Evolutionary conservation across 768 basidiomycete genomes (phyloP).

Genomic region (Kwoniella europaea): DNA sequence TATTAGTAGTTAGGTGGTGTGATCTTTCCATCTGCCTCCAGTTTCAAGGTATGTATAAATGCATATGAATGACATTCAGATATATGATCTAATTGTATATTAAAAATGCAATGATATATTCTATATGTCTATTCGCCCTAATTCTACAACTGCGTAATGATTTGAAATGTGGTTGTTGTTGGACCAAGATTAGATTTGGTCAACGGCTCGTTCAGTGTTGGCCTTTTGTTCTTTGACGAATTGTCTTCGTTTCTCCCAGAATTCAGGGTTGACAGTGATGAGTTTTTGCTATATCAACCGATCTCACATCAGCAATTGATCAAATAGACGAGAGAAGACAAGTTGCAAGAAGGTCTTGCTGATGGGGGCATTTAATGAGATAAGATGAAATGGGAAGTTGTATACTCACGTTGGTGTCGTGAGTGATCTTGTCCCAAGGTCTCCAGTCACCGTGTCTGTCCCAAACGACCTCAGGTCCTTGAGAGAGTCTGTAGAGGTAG

Average conservation of each 20-base stretch:
- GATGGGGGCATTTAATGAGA: background rate
- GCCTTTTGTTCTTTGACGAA: conserved; percentile 13
- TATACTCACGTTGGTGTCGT: conserved; percentile 63
- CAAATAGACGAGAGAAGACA: background rate
- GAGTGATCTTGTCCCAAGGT: conserved; percentile 73
- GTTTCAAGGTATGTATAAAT: conserved; percentile 2
- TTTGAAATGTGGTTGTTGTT: background rate
- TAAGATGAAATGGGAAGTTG: background rate
- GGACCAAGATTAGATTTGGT: conserved; percentile 21
- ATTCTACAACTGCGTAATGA: conserved; percentile 3
- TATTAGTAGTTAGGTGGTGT: no score
- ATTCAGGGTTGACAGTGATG: conserved; percentile 27
- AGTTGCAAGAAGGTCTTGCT: background rate
- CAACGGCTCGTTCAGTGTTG: conserved; percentile 21
- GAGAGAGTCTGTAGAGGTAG: conserved; percentile 72
- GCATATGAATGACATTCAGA: conserved; percentile 2
- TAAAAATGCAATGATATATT: conserved; percentile 1
- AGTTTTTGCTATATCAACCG: conserved; percentile 21
- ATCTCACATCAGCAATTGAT: background rate
- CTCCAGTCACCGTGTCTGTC: conserved; percentile 74
- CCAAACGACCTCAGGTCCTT: conserved; percentile 64
- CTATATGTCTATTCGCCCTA: conserved; percentile 1
- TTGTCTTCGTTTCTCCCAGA: conserved; percentile 30
- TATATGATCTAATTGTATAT: conserved; percentile 1
- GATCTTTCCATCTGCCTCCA: background rate